These are phyloP conservation scores for Ceratonia siliqua DNA, from an alignment of 306 rosid species.

Conservation along the genomic window DNA sequence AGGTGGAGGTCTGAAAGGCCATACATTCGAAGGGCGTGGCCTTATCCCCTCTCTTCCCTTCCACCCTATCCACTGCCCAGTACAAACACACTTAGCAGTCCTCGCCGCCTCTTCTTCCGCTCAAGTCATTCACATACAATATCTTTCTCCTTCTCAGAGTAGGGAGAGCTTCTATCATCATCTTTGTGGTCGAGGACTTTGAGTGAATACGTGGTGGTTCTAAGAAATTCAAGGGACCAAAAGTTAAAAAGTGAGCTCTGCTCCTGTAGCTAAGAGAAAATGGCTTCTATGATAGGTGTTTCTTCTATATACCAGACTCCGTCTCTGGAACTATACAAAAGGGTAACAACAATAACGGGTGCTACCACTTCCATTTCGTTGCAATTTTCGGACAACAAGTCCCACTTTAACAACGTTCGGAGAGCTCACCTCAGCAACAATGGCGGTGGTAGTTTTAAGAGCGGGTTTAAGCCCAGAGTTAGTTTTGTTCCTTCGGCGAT, in stretches of 20 bases:
- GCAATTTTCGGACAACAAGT: slow-evolving; percentile 51
- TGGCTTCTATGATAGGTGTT: slow-evolving; percentile 72
- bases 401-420: slow-evolving; percentile 51
- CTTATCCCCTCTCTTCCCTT: slow-evolving; percentile 23
- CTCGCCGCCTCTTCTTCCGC: not conserved
- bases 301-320: slow-evolving; percentile 68
- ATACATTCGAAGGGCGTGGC: slow-evolving; percentile 35
- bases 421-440: slow-evolving; percentile 40
- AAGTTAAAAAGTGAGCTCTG: not conserved
- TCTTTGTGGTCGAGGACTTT: slow-evolving; percentile 6
- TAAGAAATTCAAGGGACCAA: not conserved
- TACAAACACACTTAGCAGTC: not conserved
- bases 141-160: not conserved
- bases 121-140: not conserved
- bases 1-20: slow-evolving; percentile 58
- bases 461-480: slow-evolving; percentile 30
- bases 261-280: slow-evolving; percentile 5
- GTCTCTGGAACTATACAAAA: slow-evolving; percentile 45
- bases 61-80: not conserved
- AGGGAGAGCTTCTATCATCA: not conserved
- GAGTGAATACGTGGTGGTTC: slow-evolving; percentile 7
- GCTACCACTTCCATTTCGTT: slow-evolving; percentile 46
- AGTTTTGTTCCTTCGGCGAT: slow-evolving; percentile 64
- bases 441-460: slow-evolving; percentile 20
- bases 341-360: slow-evolving; percentile 31